phyloP scores from a whole-genome alignment of 345 rosid species.

The Brassica cretica region DNA sequence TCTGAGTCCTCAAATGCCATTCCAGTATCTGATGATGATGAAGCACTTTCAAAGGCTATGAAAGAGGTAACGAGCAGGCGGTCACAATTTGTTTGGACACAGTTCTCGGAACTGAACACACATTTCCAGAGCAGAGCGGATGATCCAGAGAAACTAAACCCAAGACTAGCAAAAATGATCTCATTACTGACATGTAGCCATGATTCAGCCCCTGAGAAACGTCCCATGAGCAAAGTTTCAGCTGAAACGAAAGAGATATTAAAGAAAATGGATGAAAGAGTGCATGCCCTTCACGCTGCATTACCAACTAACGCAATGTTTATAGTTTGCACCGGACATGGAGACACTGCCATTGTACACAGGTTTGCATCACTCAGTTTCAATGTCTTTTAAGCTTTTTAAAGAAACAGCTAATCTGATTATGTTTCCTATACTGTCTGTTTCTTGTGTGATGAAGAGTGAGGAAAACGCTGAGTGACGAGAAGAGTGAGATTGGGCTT shows the following conservation, averaged over 20 bases:
- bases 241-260: constrained; percentile 66
- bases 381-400: neutral
- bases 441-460: constrained; percentile 47
- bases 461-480: constrained; percentile 70
- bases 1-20: constrained; percentile 70
- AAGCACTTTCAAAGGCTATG: constrained; percentile 69
- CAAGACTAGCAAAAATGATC: constrained; percentile 75
- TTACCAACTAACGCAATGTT: constrained; percentile 84
- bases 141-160: constrained; percentile 60
- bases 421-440: neutral
- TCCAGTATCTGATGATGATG: constrained; percentile 78
- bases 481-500: constrained; percentile 46
- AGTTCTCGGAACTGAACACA: constrained; percentile 75
- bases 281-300: constrained; percentile 50
- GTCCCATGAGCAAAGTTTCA: constrained; percentile 43
- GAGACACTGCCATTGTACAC: constrained; percentile 78
- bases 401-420: constrained; percentile 8
- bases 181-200: constrained; percentile 72
- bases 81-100: constrained; percentile 83
- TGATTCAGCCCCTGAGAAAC: constrained; percentile 42
- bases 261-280: constrained; percentile 53
- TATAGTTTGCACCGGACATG: constrained; percentile 94
- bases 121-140: constrained; percentile 66
- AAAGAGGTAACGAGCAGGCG: constrained; percentile 80
- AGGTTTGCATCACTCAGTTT: constrained; percentile 49